These are phyloP conservation scores for Silene conica DNA, from an alignment of 148 eudicot genomes.

Conservation along the genomic window DNA sequence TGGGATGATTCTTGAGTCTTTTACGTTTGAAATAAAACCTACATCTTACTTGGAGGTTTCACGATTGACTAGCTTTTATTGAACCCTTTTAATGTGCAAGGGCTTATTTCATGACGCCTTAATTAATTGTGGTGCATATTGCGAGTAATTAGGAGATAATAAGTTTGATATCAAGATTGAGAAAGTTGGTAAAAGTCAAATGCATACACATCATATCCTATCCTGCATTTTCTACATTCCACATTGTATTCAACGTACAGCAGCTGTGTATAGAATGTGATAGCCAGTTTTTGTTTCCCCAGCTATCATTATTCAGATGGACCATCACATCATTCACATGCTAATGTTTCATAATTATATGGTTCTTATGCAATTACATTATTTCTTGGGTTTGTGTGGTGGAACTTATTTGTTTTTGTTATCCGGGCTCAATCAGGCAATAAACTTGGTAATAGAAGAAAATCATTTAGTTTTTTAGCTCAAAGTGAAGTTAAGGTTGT, in stretches of 20 bases:
- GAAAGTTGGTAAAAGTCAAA: background rate
- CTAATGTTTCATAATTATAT: background rate
- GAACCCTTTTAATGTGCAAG: too few relatives aligned
- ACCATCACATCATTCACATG: background rate
- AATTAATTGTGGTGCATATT: too few relatives aligned
- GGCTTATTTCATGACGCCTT: too few relatives aligned
- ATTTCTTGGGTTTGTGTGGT: background rate
- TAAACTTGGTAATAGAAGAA: background rate
- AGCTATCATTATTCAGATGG: constrained; percentile 4
- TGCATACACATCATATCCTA: background rate
- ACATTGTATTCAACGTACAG: background rate
- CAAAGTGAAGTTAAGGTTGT: background rate
- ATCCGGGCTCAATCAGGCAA: background rate
- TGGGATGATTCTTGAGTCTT: too few relatives aligned
- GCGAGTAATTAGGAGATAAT: too few relatives aligned
- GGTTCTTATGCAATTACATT: constrained; percentile 1
- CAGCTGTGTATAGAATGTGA: background rate
- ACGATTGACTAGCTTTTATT: too few relatives aligned
- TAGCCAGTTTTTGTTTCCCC: background rate
- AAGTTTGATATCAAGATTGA: too few relatives aligned
- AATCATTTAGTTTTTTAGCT: background rate
- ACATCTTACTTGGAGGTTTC: too few relatives aligned
- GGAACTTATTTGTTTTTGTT: background rate
- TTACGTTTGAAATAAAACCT: too few relatives aligned
- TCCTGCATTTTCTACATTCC: background rate